These are phyloP conservation scores for Metschnikowia shivogae DNA, from an alignment of 805 yeast genomes.

Conservation along the genomic window DNA sequence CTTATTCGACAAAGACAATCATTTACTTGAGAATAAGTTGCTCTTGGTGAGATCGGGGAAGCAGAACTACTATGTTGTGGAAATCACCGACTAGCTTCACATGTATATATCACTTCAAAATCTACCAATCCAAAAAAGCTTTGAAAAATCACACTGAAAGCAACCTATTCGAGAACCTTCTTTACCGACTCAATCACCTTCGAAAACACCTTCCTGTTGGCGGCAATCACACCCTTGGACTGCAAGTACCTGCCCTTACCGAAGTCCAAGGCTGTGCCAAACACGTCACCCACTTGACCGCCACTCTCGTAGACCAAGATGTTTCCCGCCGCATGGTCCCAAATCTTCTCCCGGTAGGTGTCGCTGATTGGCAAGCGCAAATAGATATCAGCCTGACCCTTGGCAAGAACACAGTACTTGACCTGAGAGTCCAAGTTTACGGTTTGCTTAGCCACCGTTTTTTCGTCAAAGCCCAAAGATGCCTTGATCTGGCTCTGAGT, in stretches of 20 bases:
- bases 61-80: constrained; percentile 53
- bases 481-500: constrained; percentile 74
- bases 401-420: constrained; percentile 85
- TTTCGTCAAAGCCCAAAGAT: constrained; percentile 40
- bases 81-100: constrained; percentile 8
- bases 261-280: constrained; percentile 71
- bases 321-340: constrained; percentile 99
- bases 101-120: constrained; percentile 4
- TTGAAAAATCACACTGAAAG: neutral
- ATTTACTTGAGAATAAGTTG: constrained; percentile 55
- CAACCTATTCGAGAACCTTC: constrained; percentile 18
- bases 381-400: constrained; percentile 91
- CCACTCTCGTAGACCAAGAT: constrained; percentile 85
- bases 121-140: neutral
- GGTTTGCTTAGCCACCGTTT: constrained; percentile 56
- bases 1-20: constrained; percentile 42
- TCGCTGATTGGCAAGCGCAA: constrained; percentile 78
- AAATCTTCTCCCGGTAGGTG: constrained; percentile 84
- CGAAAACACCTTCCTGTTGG: constrained; percentile 46
- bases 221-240: constrained; percentile 93
- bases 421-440: constrained; percentile 93
- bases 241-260: constrained; percentile 77
- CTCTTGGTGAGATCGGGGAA: constrained; percentile 75
- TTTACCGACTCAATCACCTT: constrained; percentile 48
- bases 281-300: constrained; percentile 82